Percentiles rank a stretch among this genome's conserved stretches.
These are phyloP conservation scores for Lactarius sp. DNA, from an alignment of 768 basidiomycete genomes.

Conservation along the genomic window DNA sequence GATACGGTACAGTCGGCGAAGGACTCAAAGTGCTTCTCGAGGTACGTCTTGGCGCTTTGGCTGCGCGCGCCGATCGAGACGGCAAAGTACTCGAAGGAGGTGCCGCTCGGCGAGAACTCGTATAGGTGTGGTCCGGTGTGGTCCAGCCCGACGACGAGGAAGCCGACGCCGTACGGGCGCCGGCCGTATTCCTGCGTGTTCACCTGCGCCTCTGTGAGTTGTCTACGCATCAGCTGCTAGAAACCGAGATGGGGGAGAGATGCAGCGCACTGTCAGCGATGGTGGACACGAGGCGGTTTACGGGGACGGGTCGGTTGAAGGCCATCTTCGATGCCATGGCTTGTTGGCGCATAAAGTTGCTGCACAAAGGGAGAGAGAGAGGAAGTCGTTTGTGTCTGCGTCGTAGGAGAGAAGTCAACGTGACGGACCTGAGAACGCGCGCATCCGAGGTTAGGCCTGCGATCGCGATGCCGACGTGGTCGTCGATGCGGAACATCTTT, in stretches of 20 bases:
- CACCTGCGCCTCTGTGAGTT: constrained; percentile 80
- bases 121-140: constrained; percentile 96
- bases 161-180: constrained; percentile 96
- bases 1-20: constrained; percentile 67
- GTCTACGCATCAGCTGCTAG: background rate
- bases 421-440: constrained; percentile 82
- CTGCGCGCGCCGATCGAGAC: constrained; percentile 98
- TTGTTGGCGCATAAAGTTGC: constrained; percentile 99
- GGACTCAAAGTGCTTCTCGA: constrained; percentile 88
- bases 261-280: constrained; percentile 86
- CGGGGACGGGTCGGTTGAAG: constrained; percentile 92
- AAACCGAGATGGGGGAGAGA: background rate
- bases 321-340: constrained; percentile 94
- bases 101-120: constrained; percentile 97
- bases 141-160: constrained; percentile 95
- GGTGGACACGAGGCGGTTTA: constrained; percentile 86
- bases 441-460: constrained; percentile 99
- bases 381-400: background rate
- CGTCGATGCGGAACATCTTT: constrained; percentile 99
- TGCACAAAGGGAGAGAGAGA: constrained; percentile 31
- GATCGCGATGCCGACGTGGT: constrained; percentile 99
- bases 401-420: background rate
- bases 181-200: constrained; percentile 99
- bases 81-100: constrained; percentile 95
- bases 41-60: constrained; percentile 97